These are phyloP conservation scores for Vitis amurensis DNA, from an alignment of 164 flowering plant species.

Conservation along the genomic window DNA sequence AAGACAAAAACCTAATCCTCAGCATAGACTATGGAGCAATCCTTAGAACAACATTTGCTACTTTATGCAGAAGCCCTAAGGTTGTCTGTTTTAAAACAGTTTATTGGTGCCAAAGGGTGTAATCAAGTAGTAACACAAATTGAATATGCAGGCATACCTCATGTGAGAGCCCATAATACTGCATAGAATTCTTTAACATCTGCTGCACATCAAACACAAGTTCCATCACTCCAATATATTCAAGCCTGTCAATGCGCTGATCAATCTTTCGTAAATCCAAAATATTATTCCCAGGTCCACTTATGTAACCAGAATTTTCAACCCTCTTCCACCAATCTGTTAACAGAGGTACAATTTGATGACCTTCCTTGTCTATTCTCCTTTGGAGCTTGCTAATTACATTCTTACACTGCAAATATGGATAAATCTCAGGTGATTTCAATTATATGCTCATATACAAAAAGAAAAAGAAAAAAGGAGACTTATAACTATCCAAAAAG, in stretches of 20 bases:
- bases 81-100: background rate
- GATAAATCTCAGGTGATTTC: conserved; percentile 3
- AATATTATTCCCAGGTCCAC: conserved; percentile 41
- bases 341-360: conserved; percentile 72
- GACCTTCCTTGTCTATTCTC: conserved; percentile 86
- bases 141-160: conserved; percentile 54
- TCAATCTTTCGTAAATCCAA: conserved; percentile 73
- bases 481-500: background rate
- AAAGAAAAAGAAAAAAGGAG: background rate
- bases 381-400: conserved; percentile 81
- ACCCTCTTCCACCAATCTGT: conserved; percentile 80
- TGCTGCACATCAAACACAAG: conserved; percentile 80
- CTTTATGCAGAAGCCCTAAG: too few species aligned
- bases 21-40: too few species aligned
- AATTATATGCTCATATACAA: background rate
- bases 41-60: too few species aligned
- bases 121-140: background rate
- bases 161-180: conserved; percentile 58
- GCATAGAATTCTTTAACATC: conserved; percentile 76
- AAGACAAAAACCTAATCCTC: too few species aligned
- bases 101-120: background rate
- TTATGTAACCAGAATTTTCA: conserved; percentile 44
- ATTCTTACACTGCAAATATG: conserved; percentile 76
- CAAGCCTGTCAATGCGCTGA: conserved; percentile 70
- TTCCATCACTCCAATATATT: conserved; percentile 76